These are phyloP conservation scores for Barnettozyma botsteinii DNA, from an alignment of 805 yeast genomes.

Conservation along the genomic window DNA sequence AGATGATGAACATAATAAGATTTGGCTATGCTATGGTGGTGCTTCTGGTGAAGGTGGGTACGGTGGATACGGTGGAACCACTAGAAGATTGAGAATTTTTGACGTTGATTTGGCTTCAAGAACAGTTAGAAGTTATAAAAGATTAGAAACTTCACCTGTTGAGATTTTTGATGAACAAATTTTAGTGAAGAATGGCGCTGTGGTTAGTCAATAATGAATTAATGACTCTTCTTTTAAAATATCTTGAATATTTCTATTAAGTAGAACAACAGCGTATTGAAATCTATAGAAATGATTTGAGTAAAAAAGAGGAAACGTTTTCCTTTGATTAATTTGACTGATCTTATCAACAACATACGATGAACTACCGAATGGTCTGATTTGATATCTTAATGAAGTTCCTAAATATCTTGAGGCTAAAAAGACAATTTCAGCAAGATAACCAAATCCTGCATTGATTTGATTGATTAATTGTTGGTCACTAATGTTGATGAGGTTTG, in stretches of 20 bases:
- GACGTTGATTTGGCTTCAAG: conserved; percentile 51
- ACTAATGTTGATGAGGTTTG: conserved; percentile 10
- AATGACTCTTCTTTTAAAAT: conserved; percentile 14
- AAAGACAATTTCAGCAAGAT: conserved; percentile 28
- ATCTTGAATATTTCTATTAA: conserved; percentile 34
- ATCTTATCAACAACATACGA: conserved; percentile 36
- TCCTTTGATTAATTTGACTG: conserved; percentile 26
- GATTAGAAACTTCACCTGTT: conserved; percentile 53
- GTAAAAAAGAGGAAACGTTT: conserved; percentile 35
- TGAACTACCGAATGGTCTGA: conserved; percentile 34
- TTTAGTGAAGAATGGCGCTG: conserved; percentile 26
- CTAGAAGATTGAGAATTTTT: conserved; percentile 71
- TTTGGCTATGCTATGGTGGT: conserved; percentile 95
- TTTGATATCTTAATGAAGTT: conserved; percentile 34
- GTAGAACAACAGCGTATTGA: conserved; percentile 33
- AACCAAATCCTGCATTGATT: conserved; percentile 32
- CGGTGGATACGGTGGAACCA: conserved; percentile 84
- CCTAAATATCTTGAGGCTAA: conserved; percentile 30
- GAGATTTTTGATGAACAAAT: conserved; percentile 37
- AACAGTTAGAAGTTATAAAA: conserved; percentile 59
- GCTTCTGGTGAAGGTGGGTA: conserved; percentile 94
- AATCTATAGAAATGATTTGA: conserved; percentile 33
- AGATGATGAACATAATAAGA: conserved; percentile 23
- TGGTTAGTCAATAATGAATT: conserved; percentile 3
- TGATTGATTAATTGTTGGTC: conserved; percentile 19